A percentile compares a stretch with the other conserved stretches of the same genome.
Conservation (phyloP, 768 basidiomycete species). For the Porpolomopsis calyptriformis region DNA sequence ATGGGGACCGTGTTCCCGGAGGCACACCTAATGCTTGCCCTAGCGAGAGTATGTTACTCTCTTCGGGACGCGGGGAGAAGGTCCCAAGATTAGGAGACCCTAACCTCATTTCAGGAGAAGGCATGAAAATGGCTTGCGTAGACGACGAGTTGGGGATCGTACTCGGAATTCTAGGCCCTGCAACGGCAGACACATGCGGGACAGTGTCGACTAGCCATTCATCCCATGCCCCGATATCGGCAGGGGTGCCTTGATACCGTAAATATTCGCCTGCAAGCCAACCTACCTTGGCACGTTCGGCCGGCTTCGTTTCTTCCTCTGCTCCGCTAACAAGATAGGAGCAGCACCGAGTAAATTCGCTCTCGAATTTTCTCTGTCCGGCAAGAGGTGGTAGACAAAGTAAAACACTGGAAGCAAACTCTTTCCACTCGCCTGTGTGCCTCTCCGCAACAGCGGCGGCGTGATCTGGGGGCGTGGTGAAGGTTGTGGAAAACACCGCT, state of each 20-base stretch:
- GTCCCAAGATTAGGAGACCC: slow-evolving; percentile 38
- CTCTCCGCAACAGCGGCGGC: slow-evolving; percentile 10
- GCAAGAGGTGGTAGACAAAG: slow-evolving; percentile 50
- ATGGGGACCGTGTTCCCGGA: slow-evolving; percentile 8
- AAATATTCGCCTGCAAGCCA: slow-evolving; percentile 66
- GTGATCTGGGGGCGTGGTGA: slow-evolving; percentile 19
- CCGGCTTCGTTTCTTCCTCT: slow-evolving; percentile 28
- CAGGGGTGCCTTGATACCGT: slow-evolving; percentile 42
- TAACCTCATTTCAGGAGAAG: slow-evolving; percentile 33
- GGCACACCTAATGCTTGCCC: slow-evolving; percentile 32
- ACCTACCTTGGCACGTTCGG: slow-evolving; percentile 35
- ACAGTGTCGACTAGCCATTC: slow-evolving; percentile 44
- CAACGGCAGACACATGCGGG: slow-evolving; percentile 27
- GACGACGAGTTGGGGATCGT: slow-evolving; percentile 36
- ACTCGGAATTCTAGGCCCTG: slow-evolving; percentile 15
- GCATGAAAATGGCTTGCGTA: slow-evolving; percentile 41
- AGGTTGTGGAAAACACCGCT: slow-evolving; percentile 67
- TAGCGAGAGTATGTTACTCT: slow-evolving; percentile 31
- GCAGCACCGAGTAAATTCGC: slow-evolving; percentile 60
- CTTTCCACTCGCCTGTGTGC: slow-evolving; percentile 39
- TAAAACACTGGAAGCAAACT: slow-evolving; percentile 51
- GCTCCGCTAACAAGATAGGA: slow-evolving; percentile 54
- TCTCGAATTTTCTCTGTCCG: slow-evolving; percentile 48
- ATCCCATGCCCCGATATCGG: slow-evolving; percentile 45
- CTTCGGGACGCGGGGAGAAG: slow-evolving; percentile 46